Evolutionary conservation across 129 eudicot species (phyloP).

Genomic region (Saposhnikovia divaricata): DNA sequence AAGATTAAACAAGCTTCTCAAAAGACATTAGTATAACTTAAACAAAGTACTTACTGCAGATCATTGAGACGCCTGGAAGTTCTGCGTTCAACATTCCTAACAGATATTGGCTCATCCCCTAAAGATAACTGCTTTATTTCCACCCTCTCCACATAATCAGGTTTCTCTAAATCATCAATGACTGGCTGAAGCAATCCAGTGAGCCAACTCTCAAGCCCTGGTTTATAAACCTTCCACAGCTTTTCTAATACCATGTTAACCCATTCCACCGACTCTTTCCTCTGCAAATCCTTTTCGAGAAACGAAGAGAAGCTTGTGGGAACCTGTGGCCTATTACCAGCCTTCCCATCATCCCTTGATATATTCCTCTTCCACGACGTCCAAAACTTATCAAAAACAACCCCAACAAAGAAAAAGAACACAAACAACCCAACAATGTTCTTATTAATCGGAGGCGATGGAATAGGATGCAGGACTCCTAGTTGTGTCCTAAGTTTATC

Average conservation of each 20-base stretch:
- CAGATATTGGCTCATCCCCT: slow-evolving; percentile 89
- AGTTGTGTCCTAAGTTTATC: slow-evolving; percentile 87
- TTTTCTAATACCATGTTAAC: slow-evolving; percentile 96
- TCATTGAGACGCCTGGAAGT: slow-evolving; percentile 85
- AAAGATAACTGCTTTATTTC: slow-evolving; percentile 91
- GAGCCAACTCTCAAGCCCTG: slow-evolving; percentile 89
- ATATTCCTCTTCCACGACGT: slow-evolving; percentile 47
- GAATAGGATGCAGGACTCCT: slow-evolving; percentile 87
- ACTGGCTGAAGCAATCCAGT: slow-evolving; percentile 86
- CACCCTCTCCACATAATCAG: slow-evolving; percentile 91
- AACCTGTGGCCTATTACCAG: slow-evolving; percentile 53
- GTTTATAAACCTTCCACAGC: slow-evolving; percentile 91
- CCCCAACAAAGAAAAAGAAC: slow-evolving; percentile 93
- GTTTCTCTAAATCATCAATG: slow-evolving; percentile 79
- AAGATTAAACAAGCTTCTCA: slow-evolving; percentile 1
- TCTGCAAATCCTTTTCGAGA: slow-evolving; percentile 92
- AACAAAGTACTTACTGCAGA: slow-evolving; percentile 64
- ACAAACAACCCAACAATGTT: slow-evolving; percentile 68
- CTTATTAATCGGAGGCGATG: slow-evolving; percentile 72
- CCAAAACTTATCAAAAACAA: slow-evolving; percentile 80
- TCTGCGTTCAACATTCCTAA: slow-evolving; percentile 86
- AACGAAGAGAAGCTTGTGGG: slow-evolving; percentile 65
- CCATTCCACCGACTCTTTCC: slow-evolving; percentile 98
- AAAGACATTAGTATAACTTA: background rate
- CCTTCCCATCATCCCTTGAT: slow-evolving; percentile 27